Evolutionary conservation across 192 early-diverging fungal genomes (phyloP).

Genomic region (Mortierella antarctica): DNA sequence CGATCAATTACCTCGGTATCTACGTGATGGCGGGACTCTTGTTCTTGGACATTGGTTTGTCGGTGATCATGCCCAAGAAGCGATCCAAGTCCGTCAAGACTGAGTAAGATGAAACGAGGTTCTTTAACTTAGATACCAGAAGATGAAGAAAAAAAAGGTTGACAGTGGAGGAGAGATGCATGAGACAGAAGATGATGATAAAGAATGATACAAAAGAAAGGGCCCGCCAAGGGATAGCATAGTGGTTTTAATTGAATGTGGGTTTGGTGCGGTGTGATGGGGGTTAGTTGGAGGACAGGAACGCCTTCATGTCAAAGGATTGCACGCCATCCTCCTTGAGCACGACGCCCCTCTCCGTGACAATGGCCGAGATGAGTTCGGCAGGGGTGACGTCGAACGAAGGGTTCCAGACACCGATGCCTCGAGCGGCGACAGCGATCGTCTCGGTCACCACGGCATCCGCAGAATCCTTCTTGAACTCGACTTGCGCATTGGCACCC

Average conservation of each 20-base stretch:
- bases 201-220: not conserved
- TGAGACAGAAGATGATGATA: not conserved
- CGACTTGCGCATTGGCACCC: slow-evolving; percentile 4
- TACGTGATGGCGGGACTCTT: slow-evolving; percentile 33
- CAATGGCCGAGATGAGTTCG: slow-evolving; percentile 86
- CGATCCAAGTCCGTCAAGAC: slow-evolving; percentile 53
- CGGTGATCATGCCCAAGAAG: slow-evolving; percentile 48
- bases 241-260: no score
- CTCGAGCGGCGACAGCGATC: slow-evolving; percentile 84
- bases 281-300: slow-evolving; percentile 34
- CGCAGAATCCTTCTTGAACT: slow-evolving; percentile 14
- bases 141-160: no score
- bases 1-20: slow-evolving; percentile 42
- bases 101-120: slow-evolving; percentile 17
- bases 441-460: slow-evolving; percentile 35
- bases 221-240: no score
- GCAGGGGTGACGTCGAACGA: slow-evolving; percentile 96
- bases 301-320: slow-evolving; percentile 65
- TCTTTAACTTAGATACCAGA: not conserved
- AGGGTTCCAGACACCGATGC: slow-evolving; percentile 95
- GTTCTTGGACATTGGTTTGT: slow-evolving; percentile 26
- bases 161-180: not conserved
- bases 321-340: slow-evolving; percentile 60
- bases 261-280: not conserved
- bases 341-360: slow-evolving; percentile 90